A percentile compares a stretch with the other conserved stretches of the same genome.
phyloP scores from a whole-genome alignment of 83 land plant species.

The Thuja plicata region DNA sequence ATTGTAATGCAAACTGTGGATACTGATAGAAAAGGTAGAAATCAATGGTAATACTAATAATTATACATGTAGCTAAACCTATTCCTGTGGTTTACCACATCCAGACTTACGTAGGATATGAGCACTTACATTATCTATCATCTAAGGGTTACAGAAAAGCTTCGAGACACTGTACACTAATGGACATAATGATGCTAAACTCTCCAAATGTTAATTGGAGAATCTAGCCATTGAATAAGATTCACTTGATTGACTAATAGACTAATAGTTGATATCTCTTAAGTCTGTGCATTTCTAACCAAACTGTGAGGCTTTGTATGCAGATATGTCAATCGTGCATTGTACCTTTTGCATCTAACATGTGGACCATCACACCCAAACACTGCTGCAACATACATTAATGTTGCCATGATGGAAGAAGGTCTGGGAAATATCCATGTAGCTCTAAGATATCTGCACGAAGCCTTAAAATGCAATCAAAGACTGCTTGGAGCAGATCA shows the following conservation, averaged over 20 bases:
- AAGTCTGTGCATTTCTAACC: neutral
- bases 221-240: neutral
- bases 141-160: neutral
- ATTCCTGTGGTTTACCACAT: neutral
- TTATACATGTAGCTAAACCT: slow-evolving; percentile 5
- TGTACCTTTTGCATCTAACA: slow-evolving; percentile 82
- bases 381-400: slow-evolving; percentile 94
- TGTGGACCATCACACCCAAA: slow-evolving; percentile 98
- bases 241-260: neutral
- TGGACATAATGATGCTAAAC: neutral
- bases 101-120: neutral
- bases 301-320: neutral
- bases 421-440: slow-evolving; percentile 95
- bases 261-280: neutral
- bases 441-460: slow-evolving; percentile 92
- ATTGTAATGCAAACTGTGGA: neutral
- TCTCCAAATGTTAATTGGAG: neutral
- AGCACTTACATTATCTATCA: neutral
- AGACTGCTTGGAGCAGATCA: slow-evolving; percentile 94
- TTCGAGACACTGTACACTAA: neutral
- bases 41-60: neutral
- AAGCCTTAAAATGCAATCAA: slow-evolving; percentile 92
- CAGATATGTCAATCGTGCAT: slow-evolving; percentile 95
- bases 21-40: neutral
- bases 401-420: slow-evolving; percentile 99